These are phyloP conservation scores for Juglanconis sp. DNA, from an alignment of 2,329 filamentous ascomycete genomes.

Conservation along the genomic window DNA sequence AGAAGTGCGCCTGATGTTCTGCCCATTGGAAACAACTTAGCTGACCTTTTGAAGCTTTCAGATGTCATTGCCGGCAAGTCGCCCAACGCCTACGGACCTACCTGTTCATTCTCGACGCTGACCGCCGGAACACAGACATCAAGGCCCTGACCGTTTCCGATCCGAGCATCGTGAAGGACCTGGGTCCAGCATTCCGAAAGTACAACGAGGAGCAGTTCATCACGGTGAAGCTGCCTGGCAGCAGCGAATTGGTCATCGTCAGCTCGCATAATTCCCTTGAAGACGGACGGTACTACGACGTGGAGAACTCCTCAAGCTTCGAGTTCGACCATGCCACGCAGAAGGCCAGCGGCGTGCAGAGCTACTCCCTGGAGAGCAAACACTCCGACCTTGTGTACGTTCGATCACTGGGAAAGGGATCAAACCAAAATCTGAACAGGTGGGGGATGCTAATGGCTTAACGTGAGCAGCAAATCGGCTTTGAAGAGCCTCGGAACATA, in stretches of 20 bases:
- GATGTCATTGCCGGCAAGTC: constrained; percentile 80
- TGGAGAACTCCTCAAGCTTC: constrained; percentile 84
- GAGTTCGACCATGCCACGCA: constrained; percentile 78
- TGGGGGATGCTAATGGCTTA: constrained; percentile 2
- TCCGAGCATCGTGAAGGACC: constrained; percentile 64
- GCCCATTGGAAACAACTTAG: constrained; percentile 8
- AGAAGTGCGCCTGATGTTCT: constrained; percentile 63
- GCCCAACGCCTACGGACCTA: background rate
- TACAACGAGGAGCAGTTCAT: constrained; percentile 96
- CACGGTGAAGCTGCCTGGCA: constrained; percentile 84
- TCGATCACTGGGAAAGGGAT: background rate
- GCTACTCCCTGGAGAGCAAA: constrained; percentile 71
- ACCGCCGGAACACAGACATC: constrained; percentile 62
- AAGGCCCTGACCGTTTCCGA: constrained; percentile 75
- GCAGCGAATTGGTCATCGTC: constrained; percentile 78
- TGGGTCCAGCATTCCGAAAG: constrained; percentile 81
- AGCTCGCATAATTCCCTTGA: constrained; percentile 83
- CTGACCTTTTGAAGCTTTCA: constrained; percentile 58
- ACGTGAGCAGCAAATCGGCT: constrained; percentile 67
- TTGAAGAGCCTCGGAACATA: constrained; percentile 74
- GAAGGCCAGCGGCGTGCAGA: constrained; percentile 81
- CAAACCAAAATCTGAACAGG: background rate
- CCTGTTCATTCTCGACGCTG: background rate
- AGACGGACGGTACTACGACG: constrained; percentile 82
- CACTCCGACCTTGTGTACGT: constrained; percentile 78